Evolutionary conservation across 225 moss, liverwort and hornwort species (phyloP), one percentile per base, ranked within the genome.

Genomic region (Bryoerythrophyllum caledonicum): DNA sequence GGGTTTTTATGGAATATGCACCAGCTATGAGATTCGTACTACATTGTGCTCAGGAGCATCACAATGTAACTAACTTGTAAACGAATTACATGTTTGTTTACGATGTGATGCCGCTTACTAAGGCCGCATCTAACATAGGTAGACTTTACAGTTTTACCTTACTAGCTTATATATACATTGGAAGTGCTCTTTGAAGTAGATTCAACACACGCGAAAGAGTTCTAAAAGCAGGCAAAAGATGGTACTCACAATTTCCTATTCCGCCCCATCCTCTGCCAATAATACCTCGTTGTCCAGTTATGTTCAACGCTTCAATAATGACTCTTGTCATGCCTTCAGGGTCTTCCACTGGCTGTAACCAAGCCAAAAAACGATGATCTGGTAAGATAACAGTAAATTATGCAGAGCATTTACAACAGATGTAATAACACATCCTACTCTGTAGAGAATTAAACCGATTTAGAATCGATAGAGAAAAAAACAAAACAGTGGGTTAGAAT

Each of bases 241-340:
- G 71, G 63, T 80, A 87, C 84, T 82, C 82, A 84, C 95, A 76
- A 26, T 96, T 82, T 78, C 95, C 95, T 62, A 96, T 93, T 80
- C 95, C 95, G 61, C 95, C 95, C 93, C 95, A 96, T 59, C 93
- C 95, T 79, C 87, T 90, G 63, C 84, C 88, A 57, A 93, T 96
- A 19, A 96, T 91, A 58, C 95, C 95, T 66, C 95, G 87, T 78
- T 93, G 93, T 17, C 83, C 75, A 64, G 93, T 96, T 74, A 68
- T 80, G 60, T 89, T 80, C 80, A 96, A 79, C 37, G 95, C 91
- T 74, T 90, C 87, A 48, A 96, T 60, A 53, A 96, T 91, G 65
- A 87, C 89, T 19, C 86, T 83, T 28, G 95, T 96, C 95, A 96
- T 96, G 65, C 91, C 91, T 82, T 89, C 80, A 27, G 95, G 95